Conservation (phyloP, 2,329 filamentous ascomycete genomes). For the Mycogone perniciosa region DNA sequence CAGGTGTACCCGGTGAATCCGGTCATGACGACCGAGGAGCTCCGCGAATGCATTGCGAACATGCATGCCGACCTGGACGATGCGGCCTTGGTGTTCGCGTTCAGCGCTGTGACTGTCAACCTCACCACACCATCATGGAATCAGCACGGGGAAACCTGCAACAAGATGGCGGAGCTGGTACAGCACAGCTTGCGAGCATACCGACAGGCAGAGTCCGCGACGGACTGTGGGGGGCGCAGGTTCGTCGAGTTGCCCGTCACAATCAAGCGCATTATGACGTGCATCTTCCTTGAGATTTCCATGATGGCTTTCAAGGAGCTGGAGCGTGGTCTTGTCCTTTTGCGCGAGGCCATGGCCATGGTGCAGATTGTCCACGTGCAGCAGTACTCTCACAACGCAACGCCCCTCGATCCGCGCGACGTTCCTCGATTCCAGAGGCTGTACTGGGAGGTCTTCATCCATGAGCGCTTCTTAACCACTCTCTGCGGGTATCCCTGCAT, state of each 20-base stretch:
- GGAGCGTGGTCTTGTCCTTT: slow-evolving; percentile 41
- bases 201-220: slow-evolving; percentile 21
- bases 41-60: slow-evolving; percentile 24
- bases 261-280: slow-evolving; percentile 41
- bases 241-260: slow-evolving; percentile 33
- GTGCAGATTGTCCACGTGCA: slow-evolving; percentile 39
- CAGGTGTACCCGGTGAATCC: slow-evolving; percentile 34
- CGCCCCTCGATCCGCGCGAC: slow-evolving; percentile 13
- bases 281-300: slow-evolving; percentile 45
- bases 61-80: slow-evolving; percentile 30
- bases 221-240: slow-evolving; percentile 28
- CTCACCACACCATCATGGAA: slow-evolving; percentile 26
- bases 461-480: slow-evolving; percentile 44
- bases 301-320: slow-evolving; percentile 41
- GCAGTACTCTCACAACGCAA: slow-evolving; percentile 26
- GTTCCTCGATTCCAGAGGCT: slow-evolving; percentile 17
- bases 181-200: slow-evolving; percentile 19
- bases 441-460: slow-evolving; percentile 21
- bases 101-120: slow-evolving; percentile 31
- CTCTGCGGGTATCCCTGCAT: slow-evolving; percentile 39
- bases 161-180: slow-evolving; percentile 25
- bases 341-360: slow-evolving; percentile 42
- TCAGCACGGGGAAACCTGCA: slow-evolving; percentile 23
- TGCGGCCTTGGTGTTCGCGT: slow-evolving; percentile 30
- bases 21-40: slow-evolving; percentile 26